Percentiles rank a stretch among this genome's conserved stretches.
Evolutionary conservation across 2,329 filamentous ascomycete genomes (phyloP).

Genomic region (Beauveria pseudobassiana): DNA sequence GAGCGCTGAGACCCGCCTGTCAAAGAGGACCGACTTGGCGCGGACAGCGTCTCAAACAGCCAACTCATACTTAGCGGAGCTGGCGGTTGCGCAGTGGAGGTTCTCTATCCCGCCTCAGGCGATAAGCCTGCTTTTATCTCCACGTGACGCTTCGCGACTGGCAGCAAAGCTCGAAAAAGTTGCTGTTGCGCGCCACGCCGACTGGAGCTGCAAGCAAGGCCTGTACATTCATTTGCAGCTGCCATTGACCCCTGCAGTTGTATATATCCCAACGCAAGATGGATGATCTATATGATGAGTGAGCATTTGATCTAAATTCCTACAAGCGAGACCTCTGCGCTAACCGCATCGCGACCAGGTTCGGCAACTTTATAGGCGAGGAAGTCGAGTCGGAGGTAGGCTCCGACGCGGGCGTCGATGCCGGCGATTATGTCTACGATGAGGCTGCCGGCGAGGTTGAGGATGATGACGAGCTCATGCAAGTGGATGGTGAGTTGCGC

Average conservation of each 20-base stretch:
- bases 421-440: constrained; percentile 73
- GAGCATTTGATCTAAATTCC: constrained; percentile 18
- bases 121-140: constrained; percentile 7
- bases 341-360: constrained; percentile 45
- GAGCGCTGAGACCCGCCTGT: not conserved
- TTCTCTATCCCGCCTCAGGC: not conserved
- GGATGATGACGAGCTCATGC: constrained; percentile 77
- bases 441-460: constrained; percentile 62
- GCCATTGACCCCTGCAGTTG: constrained; percentile 16
- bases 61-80: not conserved
- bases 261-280: constrained; percentile 39
- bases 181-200: not conserved
- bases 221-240: constrained; percentile 14
- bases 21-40: not conserved
- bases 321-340: not conserved
- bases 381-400: constrained; percentile 78
- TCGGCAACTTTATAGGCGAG: constrained; percentile 97
- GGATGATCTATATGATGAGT: constrained; percentile 98
- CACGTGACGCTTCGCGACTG: constrained; percentile 5
- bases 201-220: not conserved
- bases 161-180: constrained; percentile 16
- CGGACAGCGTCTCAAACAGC: not conserved
- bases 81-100: not conserved
- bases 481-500: constrained; percentile 63
- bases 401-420: constrained; percentile 67